Percentiles rank a stretch among this genome's conserved stretches.
Conservation (phyloP, 495 filamentous ascomycete species). For the Xylaria acuta region DNA sequence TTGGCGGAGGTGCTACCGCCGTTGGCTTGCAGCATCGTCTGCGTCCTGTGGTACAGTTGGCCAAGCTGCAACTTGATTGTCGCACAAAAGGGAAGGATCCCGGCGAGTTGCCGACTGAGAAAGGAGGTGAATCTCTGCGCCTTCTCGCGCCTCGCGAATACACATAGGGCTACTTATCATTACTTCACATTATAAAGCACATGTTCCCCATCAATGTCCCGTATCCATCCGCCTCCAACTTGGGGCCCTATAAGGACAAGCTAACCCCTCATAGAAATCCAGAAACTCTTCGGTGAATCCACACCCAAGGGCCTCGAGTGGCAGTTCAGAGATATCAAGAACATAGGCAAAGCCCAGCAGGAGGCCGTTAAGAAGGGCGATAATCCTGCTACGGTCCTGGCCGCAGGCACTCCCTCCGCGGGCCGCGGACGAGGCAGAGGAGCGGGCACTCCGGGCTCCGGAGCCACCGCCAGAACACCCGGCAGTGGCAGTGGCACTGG, state of each 20-base stretch:
- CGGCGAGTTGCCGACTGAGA: constrained; percentile 30
- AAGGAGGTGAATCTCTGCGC: constrained; percentile 27
- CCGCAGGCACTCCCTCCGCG: constrained; percentile 17
- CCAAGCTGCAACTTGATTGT: constrained; percentile 32
- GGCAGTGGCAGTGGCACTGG: background rate
- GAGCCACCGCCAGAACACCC: constrained; percentile 16
- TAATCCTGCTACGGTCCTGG: constrained; percentile 33
- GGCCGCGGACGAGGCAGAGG: constrained; percentile 8
- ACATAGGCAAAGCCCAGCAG: constrained; percentile 44
- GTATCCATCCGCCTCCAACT: background rate
- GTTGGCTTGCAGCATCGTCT: constrained; percentile 54
- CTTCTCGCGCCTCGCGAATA: background rate
- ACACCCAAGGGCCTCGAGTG: constrained; percentile 53
- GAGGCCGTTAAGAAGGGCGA: constrained; percentile 39
- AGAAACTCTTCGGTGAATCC: constrained; percentile 50
- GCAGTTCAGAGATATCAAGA: constrained; percentile 55
- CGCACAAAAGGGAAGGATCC: constrained; percentile 26
- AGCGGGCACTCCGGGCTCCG: constrained; percentile 26
- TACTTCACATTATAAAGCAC: background rate
- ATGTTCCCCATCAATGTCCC: background rate
- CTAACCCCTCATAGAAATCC: constrained; percentile 44
- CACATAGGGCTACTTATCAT: background rate
- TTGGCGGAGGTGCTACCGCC: constrained; percentile 37
- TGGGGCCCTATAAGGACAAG: background rate
- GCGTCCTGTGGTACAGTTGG: constrained; percentile 47